These are phyloP conservation scores for Escallonia herrerae DNA, from an alignment of 129 eudicot species.

Conservation along the genomic window DNA sequence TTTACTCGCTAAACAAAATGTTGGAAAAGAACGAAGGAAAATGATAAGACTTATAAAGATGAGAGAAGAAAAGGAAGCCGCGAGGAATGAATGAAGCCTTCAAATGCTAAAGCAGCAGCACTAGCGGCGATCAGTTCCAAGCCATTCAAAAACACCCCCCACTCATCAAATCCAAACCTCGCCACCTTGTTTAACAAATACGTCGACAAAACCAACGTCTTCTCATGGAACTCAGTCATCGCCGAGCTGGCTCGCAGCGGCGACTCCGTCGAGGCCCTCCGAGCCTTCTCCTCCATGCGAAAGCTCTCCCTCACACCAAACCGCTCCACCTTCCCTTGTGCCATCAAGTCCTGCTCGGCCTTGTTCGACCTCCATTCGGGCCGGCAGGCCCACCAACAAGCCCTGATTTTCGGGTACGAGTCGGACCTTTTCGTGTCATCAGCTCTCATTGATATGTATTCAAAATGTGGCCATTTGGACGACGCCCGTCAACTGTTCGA, in stretches of 20 bases:
- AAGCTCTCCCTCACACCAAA: constrained; percentile 36
- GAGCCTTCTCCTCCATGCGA: constrained; percentile 48
- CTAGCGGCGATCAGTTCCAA: background rate
- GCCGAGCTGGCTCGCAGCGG: constrained; percentile 47
- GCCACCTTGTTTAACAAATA: constrained; percentile 35
- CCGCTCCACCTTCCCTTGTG: constrained; percentile 46
- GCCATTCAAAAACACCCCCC: background rate
- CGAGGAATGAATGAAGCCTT: constrained; percentile 18
- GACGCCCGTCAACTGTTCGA: constrained; percentile 41
- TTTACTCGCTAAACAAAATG: too few relatives aligned
- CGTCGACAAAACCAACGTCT: constrained; percentile 33
- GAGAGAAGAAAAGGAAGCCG: background rate
- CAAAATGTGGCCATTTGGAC: constrained; percentile 25
- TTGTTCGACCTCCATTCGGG: constrained; percentile 37
- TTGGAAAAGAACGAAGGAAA: too few relatives aligned
- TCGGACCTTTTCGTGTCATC: constrained; percentile 46
- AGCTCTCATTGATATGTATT: constrained; percentile 46
- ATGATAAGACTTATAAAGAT: too few relatives aligned
- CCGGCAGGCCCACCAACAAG: constrained; percentile 52
- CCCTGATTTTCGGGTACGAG: constrained; percentile 30
- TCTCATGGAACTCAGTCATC: constrained; percentile 58
- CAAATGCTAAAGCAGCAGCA: constrained; percentile 7
- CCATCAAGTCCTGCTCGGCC: constrained; percentile 55
- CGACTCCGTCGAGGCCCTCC: constrained; percentile 44
- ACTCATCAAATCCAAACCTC: constrained; percentile 20